These are phyloP conservation scores for Agapanthus africanus DNA, from an alignment of 106 monocot species.

Conservation along the genomic window DNA sequence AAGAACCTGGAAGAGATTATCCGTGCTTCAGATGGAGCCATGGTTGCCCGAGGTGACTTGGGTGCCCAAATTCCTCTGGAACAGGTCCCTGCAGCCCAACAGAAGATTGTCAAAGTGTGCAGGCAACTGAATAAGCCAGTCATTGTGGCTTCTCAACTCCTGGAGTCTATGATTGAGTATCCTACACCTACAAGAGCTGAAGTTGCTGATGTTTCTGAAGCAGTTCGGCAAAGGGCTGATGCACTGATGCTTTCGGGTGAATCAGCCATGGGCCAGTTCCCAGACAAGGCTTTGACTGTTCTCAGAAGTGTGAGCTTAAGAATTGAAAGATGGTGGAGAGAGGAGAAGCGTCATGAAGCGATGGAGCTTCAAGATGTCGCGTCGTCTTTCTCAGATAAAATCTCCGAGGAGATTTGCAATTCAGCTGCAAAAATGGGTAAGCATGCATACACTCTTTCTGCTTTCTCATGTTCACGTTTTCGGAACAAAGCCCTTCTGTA, in stretches of 20 bases:
- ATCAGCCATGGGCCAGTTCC: constrained; percentile 95
- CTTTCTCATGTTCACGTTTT: too few species aligned
- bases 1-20: constrained; percentile 91
- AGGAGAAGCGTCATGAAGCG: constrained; percentile 70
- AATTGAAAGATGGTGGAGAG: constrained; percentile 98
- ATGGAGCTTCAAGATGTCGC: constrained; percentile 72
- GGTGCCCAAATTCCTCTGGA: constrained; percentile 97
- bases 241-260: constrained; percentile 99
- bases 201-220: constrained; percentile 98
- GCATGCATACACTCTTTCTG: too few species aligned
- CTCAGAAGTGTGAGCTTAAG: constrained; percentile 84
- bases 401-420: constrained; percentile 98
- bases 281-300: constrained; percentile 87
- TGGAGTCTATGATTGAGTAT: constrained; percentile 99
- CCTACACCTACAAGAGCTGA: constrained; percentile 98
- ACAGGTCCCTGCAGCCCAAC: constrained; percentile 84
- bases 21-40: constrained; percentile 88
- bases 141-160: constrained; percentile 91
- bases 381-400: constrained; percentile 81
- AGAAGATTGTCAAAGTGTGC: constrained; percentile 71
- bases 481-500: too few species aligned
- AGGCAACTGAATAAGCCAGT: constrained; percentile 96
- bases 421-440: constrained; percentile 99
- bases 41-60: constrained; percentile 98
- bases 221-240: constrained; percentile 88